Evolutionary conservation across 345 rosid genomes (phyloP).

Genomic region (Brassica juncea): DNA sequence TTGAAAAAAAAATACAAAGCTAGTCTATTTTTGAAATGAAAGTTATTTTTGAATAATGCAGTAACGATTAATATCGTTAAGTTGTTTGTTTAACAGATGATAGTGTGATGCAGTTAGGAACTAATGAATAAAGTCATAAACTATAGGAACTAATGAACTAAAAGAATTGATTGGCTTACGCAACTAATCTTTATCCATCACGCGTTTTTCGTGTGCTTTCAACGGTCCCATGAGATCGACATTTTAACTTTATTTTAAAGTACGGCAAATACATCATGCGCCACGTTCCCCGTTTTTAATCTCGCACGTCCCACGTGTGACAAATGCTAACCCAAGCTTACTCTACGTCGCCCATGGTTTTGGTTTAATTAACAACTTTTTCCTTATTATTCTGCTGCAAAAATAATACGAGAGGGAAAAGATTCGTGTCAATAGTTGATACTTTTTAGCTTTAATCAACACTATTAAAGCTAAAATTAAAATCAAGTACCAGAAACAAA

Average conservation of each 20-base stretch:
- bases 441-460: too few species aligned
- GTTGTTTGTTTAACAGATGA: neutral
- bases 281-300: slow-evolving; percentile 26
- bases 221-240: slow-evolving; percentile 26
- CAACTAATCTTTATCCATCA: slow-evolving; percentile 30
- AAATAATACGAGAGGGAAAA: neutral
- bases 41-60: neutral
- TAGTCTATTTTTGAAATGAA: neutral
- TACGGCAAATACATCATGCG: slow-evolving; percentile 2
- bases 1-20: neutral
- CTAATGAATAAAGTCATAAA: slow-evolving; percentile 4
- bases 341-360: neutral
- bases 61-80: neutral
- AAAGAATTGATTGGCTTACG: slow-evolving; percentile 8
- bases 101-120: neutral
- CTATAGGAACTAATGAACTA: slow-evolving; percentile 7
- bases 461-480: too few species aligned
- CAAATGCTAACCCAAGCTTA: slow-evolving; percentile 18
- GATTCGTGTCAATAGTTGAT: neutral
- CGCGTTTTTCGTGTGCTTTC: slow-evolving; percentile 41
- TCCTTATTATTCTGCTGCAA: neutral
- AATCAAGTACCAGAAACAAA: neutral
- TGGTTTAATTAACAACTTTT: neutral
- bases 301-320: slow-evolving; percentile 20
- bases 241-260: slow-evolving; percentile 4